Conservation (phyloP, 2,329 filamentous ascomycete species). For the Knoxdaviesia proteae region DNA sequence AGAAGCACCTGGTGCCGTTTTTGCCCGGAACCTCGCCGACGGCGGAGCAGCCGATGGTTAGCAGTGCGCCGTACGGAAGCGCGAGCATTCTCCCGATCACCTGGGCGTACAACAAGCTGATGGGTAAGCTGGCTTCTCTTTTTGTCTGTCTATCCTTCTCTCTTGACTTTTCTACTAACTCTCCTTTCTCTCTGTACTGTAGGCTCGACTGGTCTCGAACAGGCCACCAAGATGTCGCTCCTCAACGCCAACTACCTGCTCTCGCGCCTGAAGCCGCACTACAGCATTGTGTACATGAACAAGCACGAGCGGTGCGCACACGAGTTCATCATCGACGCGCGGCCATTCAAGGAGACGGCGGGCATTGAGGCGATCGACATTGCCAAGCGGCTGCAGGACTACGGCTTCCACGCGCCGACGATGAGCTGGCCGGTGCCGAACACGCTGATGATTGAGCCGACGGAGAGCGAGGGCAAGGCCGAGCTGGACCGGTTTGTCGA, state of each 20-base stretch:
- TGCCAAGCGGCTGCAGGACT: conserved; percentile 90
- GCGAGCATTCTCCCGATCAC: conserved; percentile 86
- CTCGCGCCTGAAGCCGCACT: conserved; percentile 66
- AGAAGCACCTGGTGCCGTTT: conserved; percentile 55
- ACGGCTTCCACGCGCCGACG: conserved; percentile 90
- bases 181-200: background rate
- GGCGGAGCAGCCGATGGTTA: conserved; percentile 36
- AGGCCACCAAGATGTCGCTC: conserved; percentile 81
- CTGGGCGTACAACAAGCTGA: conserved; percentile 89
- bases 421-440: conserved; percentile 94
- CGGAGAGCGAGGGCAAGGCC: conserved; percentile 76
- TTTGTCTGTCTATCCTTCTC: background rate
- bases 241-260: conserved; percentile 96
- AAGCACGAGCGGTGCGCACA: conserved; percentile 73
- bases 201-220: conserved; percentile 52
- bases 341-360: conserved; percentile 62
- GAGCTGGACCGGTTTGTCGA: conserved; percentile 90
- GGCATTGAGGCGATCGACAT: conserved; percentile 86
- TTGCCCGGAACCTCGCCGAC: conserved; percentile 35
- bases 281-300: conserved; percentile 87
- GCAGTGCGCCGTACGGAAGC: conserved; percentile 68
- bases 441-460: conserved; percentile 96
- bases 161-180: background rate
- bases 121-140: conserved; percentile 33
- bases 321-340: conserved; percentile 87